Conservation (phyloP, 2,329 filamentous ascomycete species). For the Cladosporium sp. region DNA sequence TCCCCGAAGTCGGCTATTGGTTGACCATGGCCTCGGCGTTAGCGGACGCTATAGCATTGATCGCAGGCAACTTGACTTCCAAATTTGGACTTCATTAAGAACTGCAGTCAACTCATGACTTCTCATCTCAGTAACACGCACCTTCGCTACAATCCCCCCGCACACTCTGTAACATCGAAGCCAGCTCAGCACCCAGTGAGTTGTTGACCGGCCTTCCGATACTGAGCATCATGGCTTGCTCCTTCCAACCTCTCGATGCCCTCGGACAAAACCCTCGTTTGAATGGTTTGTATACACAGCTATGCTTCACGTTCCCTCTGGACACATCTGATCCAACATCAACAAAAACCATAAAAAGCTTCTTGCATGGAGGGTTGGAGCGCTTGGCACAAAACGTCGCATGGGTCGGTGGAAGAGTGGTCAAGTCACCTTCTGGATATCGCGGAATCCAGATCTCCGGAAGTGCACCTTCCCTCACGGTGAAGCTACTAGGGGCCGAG, state of each 20-base stretch:
- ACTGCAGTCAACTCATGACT: too few relatives aligned
- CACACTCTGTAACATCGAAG: background rate
- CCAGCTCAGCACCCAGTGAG: background rate
- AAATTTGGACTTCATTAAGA: too few relatives aligned
- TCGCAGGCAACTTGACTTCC: too few relatives aligned
- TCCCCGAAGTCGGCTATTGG: too few relatives aligned
- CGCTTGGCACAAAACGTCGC: background rate
- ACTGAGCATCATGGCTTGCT: background rate
- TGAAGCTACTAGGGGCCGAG: background rate
- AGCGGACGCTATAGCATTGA: too few relatives aligned
- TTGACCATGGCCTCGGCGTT: too few relatives aligned
- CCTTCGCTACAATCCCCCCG: too few relatives aligned
- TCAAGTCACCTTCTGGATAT: background rate
- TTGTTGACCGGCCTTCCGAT: background rate
- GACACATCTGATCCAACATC: background rate
- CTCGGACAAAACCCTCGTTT: slow-evolving; percentile 18
- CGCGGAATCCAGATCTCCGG: background rate
- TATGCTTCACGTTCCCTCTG: slow-evolving; percentile 16
- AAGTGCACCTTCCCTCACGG: background rate
- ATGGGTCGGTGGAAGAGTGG: background rate
- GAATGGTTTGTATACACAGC: slow-evolving; percentile 16
- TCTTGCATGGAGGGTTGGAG: background rate
- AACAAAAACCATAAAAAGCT: background rate
- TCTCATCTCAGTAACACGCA: too few relatives aligned
- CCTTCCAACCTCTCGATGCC: slow-evolving; percentile 10